Percentiles rank a stretch among this genome's conserved stretches.
Evolutionary conservation across 2,329 filamentous ascomycete species (phyloP).

Genomic region (Huntiella savannae): DNA sequence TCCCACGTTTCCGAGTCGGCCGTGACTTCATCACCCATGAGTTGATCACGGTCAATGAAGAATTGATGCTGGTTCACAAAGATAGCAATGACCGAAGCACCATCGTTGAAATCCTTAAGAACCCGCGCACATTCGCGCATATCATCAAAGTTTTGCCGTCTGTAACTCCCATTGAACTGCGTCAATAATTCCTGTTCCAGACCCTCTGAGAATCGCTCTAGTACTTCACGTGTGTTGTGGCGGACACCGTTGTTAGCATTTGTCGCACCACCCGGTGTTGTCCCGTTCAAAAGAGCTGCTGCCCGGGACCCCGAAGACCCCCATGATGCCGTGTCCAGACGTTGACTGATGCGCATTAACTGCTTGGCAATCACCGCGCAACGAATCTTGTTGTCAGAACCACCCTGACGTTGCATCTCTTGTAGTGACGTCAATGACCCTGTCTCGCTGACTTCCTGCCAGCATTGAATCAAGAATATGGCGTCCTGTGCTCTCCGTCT

Average conservation of each 20-base stretch:
- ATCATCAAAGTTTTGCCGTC: slow-evolving; percentile 85
- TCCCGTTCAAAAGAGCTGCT: slow-evolving; percentile 28
- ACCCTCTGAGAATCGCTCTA: slow-evolving; percentile 93
- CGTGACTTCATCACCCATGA: slow-evolving; percentile 70
- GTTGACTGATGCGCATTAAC: slow-evolving; percentile 80
- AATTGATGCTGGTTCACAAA: slow-evolving; percentile 99
- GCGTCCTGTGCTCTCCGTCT: slow-evolving; percentile 77
- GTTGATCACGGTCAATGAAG: slow-evolving; percentile 88
- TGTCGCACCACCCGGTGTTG: slow-evolving; percentile 16
- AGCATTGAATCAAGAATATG: slow-evolving; percentile 88
- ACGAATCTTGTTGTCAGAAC: slow-evolving; percentile 78
- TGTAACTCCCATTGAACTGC: slow-evolving; percentile 94
- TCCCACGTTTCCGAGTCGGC: slow-evolving; percentile 71
- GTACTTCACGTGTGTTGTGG: slow-evolving; percentile 63
- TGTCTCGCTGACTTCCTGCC: slow-evolving; percentile 82
- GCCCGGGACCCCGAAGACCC: slow-evolving; percentile 42
- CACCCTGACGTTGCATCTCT: slow-evolving; percentile 67
- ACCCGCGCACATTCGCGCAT: slow-evolving; percentile 96
- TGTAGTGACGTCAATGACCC: slow-evolving; percentile 76
- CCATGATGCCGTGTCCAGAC: slow-evolving; percentile 65
- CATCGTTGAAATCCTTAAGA: slow-evolving; percentile 86
- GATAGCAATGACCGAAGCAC: slow-evolving; percentile 79
- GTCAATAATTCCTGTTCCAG: slow-evolving; percentile 87
- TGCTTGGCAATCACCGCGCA: slow-evolving; percentile 90
- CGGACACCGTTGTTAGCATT: slow-evolving; percentile 21